Evolutionary conservation across 176 grass and related monocot species (phyloP).

Genomic region (Pontederia paniculata): DNA sequence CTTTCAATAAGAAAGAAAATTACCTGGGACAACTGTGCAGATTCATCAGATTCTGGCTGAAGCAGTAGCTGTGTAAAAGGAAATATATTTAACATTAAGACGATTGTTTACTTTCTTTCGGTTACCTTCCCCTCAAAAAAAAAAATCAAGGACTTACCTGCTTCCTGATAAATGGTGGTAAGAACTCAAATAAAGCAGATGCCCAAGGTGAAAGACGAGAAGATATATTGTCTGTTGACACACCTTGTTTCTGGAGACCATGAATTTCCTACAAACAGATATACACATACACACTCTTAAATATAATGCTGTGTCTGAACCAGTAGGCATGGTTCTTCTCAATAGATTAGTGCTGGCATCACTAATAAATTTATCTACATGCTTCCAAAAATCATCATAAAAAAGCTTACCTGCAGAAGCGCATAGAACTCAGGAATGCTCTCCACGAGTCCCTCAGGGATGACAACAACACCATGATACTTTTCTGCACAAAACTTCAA

Average conservation of each 20-base stretch:
- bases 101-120: no score
- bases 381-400: not conserved
- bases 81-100: not conserved
- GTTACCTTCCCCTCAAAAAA: no score
- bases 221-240: constrained; percentile 40
- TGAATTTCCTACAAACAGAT: constrained; percentile 42
- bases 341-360: not conserved
- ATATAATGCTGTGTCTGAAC: not conserved
- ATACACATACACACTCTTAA: no score
- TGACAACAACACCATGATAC: constrained; percentile 59
- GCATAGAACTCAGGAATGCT: constrained; percentile 74
- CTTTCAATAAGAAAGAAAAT: not conserved
- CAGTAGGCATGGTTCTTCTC: not conserved
- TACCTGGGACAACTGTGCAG: constrained; percentile 69
- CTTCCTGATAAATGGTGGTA: constrained; percentile 58
- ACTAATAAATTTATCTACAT: not conserved
- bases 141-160: constrained; percentile 24
- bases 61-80: constrained; percentile 45
- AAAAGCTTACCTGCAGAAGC: constrained; percentile 53
- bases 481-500: constrained; percentile 31
- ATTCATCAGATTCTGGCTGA: constrained; percentile 64
- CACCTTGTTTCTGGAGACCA: constrained; percentile 47
- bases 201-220: constrained; percentile 53
- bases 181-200: constrained; percentile 47
- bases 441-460: constrained; percentile 65